These are phyloP conservation scores for Acanthamoeba castellanii DNA, from an alignment of 208 protist genomes.

Conservation along the genomic window DNA sequence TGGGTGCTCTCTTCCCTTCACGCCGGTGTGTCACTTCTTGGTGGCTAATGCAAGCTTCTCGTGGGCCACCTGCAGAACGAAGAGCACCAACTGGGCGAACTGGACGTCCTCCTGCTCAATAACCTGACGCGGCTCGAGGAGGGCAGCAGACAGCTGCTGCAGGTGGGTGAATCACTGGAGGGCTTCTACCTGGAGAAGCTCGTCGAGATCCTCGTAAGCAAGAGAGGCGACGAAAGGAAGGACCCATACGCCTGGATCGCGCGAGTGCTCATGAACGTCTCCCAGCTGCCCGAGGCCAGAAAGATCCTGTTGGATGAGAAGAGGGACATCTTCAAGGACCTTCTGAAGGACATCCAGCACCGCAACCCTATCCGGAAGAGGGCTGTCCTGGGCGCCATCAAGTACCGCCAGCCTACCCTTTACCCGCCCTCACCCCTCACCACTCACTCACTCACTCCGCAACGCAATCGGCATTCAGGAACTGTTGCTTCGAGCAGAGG, in stretches of 20 bases:
- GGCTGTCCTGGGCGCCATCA: slow-evolving; percentile 44
- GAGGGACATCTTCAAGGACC: slow-evolving; percentile 39
- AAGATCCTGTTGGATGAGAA: slow-evolving; percentile 44
- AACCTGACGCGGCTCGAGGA: slow-evolving; percentile 70
- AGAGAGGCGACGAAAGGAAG: slow-evolving; percentile 67
- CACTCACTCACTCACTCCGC: not conserved
- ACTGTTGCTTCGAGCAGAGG: slow-evolving; percentile 68
- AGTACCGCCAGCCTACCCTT: not conserved
- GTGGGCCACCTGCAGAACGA: not conserved
- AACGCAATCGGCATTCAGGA: not conserved
- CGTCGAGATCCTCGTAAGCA: slow-evolving; percentile 47
- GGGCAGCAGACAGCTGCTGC: slow-evolving; percentile 58
- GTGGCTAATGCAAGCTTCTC: not conserved
- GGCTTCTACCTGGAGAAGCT: slow-evolving; percentile 69
- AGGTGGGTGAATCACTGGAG: slow-evolving; percentile 68
- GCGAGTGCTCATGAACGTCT: slow-evolving; percentile 50
- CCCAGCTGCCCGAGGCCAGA: slow-evolving; percentile 20
- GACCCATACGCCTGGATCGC: slow-evolving; percentile 62
- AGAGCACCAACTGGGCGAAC: slow-evolving; percentile 69
- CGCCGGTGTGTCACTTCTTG: not conserved
- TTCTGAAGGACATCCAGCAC: slow-evolving; percentile 46
- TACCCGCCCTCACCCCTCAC: not conserved
- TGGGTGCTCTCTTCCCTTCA: not conserved
- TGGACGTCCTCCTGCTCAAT: slow-evolving; percentile 52
- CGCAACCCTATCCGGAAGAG: slow-evolving; percentile 59